Percentiles rank a stretch among this genome's conserved stretches.
Conservation (phyloP, 805 yeast genomes). For the Teunomyces gatunensis region DNA sequence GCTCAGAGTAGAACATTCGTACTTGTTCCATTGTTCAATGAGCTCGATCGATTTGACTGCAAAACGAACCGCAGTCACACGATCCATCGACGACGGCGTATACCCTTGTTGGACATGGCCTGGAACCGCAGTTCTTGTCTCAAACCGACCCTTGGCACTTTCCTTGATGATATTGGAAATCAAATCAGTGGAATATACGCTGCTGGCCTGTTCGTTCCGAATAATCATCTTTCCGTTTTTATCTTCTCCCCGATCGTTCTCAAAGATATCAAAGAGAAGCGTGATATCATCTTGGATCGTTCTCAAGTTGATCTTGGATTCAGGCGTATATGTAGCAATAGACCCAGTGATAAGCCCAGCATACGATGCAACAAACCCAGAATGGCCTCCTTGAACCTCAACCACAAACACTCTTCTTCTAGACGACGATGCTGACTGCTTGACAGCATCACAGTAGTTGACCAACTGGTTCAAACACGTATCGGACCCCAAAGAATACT, state of each 20-base stretch:
- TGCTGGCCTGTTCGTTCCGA: constrained; percentile 64
- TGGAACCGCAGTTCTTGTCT: constrained; percentile 76
- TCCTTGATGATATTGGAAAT: constrained; percentile 70
- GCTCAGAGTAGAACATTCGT: not conserved
- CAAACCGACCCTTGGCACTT: constrained; percentile 63
- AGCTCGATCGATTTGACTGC: constrained; percentile 69
- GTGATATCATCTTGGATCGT: constrained; percentile 66
- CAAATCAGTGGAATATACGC: constrained; percentile 63
- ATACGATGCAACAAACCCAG: constrained; percentile 72
- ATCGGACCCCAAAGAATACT: constrained; percentile 73
- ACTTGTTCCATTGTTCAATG: constrained; percentile 46
- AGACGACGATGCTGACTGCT: constrained; percentile 75
- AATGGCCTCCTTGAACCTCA: constrained; percentile 84
- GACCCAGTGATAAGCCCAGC: constrained; percentile 72
- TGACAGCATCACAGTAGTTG: constrained; percentile 74
- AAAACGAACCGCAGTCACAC: constrained; percentile 70
- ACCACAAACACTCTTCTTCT: constrained; percentile 78
- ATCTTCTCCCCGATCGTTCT: constrained; percentile 60
- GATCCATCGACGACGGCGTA: constrained; percentile 72
- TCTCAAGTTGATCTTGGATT: constrained; percentile 57
- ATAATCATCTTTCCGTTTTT: constrained; percentile 69
- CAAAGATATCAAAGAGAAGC: constrained; percentile 56
- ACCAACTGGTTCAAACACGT: constrained; percentile 71
- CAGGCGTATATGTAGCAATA: constrained; percentile 74
- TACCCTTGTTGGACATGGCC: constrained; percentile 89